Evolutionary conservation across 2,329 filamentous ascomycete genomes (phyloP), one percentile per base, ranked within the genome.

Genomic region (Thielaviopsis punctulata): DNA sequence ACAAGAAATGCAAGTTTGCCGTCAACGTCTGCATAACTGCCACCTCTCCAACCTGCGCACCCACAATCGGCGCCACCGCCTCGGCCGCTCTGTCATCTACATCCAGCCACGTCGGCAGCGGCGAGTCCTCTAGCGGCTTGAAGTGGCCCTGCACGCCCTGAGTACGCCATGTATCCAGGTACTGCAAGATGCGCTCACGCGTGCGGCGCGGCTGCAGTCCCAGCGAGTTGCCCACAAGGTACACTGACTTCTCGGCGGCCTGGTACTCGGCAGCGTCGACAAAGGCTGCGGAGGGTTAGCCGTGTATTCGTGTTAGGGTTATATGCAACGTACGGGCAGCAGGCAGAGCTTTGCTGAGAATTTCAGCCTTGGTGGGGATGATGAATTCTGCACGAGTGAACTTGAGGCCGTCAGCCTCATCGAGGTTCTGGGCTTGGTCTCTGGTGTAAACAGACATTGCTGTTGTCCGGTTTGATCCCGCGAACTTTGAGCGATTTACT

Each of bases 191-290:
- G 47, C 73, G 71, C 1, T 77, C 78, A 24, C 72, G 71, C n/a
- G 63, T 65, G 51, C 63, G 62, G 53, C 73, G 76, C 45, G 89
- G 87, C 64, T 95, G 88, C 3, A 90, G 76, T 36, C 88, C 88
- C 1, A 95, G 75, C 0, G 87, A 94, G 68, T 95, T 94, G 53
- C 89, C 89, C 58, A 87, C 90, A 57, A 95, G 80, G 65, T 95
- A 95, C 55, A 86, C 81, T 55, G 64, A 64, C 54, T 55, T 52
- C 22, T 46, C 30, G 15, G 50, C 49, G 12, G 25, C n/a, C 3
- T 43, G 25, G 46, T 52, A 52, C 22, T 27, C 49, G 5, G 21
- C 23, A 21, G 45, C 24, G 19, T 47, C 43, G 33, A 18, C n/a
- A 24, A 52, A 52, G n/a, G 50, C 53, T 55, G 45, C 15, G 8